These are phyloP conservation scores for Solanum pinnatisectum DNA, from an alignment of 257 asterid species.

Conservation along the genomic window DNA sequence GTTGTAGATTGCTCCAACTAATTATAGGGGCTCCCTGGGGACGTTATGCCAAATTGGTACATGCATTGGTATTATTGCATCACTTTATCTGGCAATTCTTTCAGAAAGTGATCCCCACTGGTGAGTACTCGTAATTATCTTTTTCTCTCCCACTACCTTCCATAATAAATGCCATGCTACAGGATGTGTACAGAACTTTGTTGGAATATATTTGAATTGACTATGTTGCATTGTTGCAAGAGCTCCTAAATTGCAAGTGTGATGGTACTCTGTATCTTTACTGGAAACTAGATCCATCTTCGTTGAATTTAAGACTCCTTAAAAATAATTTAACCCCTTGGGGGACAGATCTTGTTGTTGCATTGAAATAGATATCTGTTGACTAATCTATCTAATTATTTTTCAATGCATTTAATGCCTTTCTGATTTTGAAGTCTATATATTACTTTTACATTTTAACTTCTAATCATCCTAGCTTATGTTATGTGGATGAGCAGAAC, in stretches of 20 bases:
- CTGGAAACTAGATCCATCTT: neutral
- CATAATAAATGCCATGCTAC: neutral
- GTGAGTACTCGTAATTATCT: slow-evolving; percentile 23
- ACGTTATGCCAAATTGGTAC: slow-evolving; percentile 83
- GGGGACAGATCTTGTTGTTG: neutral
- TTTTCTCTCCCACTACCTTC: neutral
- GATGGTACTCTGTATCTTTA: neutral
- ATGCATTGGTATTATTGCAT: slow-evolving; percentile 67
- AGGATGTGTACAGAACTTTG: neutral
- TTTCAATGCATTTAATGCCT: neutral
- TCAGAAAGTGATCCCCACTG: slow-evolving; percentile 86
- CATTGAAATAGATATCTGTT: neutral
- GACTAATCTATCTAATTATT: neutral
- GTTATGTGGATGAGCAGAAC: neutral
- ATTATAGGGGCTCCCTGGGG: slow-evolving; percentile 69
- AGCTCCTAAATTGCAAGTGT: neutral
- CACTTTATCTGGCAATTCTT: slow-evolving; percentile 53
- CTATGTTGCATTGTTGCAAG: neutral
- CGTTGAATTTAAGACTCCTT: neutral
- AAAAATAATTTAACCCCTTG: neutral
- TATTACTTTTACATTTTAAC: neutral
- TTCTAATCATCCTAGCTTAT: neutral
- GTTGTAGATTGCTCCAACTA: slow-evolving; percentile 76
- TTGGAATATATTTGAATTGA: neutral
- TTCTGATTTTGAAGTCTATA: neutral